phyloP scores from a whole-genome alignment of 192 early-diverging fungal species.

The Backusella westeae region DNA sequence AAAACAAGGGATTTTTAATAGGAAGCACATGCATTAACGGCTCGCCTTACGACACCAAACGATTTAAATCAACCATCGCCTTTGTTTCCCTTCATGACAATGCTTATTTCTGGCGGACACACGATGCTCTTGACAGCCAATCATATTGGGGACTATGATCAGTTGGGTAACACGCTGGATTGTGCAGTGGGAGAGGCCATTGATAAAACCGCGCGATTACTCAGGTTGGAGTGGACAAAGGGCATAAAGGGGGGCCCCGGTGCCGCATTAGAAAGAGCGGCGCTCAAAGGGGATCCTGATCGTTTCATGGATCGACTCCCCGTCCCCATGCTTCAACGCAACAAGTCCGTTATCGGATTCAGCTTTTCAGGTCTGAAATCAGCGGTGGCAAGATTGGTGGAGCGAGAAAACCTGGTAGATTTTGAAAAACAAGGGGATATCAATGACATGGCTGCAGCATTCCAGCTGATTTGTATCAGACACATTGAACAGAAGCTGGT shows the following conservation, averaged over 20 bases:
- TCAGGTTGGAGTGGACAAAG: constrained; percentile 60
- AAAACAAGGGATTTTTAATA: constrained; percentile 5
- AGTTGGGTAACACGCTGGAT: constrained; percentile 68
- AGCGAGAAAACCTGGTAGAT: constrained; percentile 38
- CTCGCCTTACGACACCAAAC: constrained; percentile 54
- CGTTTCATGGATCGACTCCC: constrained; percentile 42
- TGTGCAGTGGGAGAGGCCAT: constrained; percentile 79
- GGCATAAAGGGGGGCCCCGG: constrained; percentile 68
- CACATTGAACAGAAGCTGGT: constrained; percentile 66
- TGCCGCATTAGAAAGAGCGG: constrained; percentile 64
- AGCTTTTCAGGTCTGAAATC: constrained; percentile 80
- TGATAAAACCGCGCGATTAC: constrained; percentile 72
- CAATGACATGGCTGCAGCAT: constrained; percentile 70
- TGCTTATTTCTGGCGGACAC: constrained; percentile 78
- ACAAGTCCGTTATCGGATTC: constrained; percentile 53
- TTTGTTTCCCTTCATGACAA: constrained; percentile 65
- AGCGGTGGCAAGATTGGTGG: constrained; percentile 53
- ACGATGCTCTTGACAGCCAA: constrained; percentile 61
- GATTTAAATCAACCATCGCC: constrained; percentile 29
- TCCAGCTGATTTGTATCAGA: constrained; percentile 55
- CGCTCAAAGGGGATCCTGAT: constrained; percentile 47
- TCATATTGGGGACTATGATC: constrained; percentile 55
- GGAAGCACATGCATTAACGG: constrained; percentile 80
- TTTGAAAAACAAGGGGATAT: constrained; percentile 29
- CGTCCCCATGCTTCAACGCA: constrained; percentile 62